Evolutionary conservation across 2,329 filamentous ascomycete species (phyloP), one percentile per base, ranked within the genome.

Genomic region (Pseudogymnoascus sp.): DNA sequence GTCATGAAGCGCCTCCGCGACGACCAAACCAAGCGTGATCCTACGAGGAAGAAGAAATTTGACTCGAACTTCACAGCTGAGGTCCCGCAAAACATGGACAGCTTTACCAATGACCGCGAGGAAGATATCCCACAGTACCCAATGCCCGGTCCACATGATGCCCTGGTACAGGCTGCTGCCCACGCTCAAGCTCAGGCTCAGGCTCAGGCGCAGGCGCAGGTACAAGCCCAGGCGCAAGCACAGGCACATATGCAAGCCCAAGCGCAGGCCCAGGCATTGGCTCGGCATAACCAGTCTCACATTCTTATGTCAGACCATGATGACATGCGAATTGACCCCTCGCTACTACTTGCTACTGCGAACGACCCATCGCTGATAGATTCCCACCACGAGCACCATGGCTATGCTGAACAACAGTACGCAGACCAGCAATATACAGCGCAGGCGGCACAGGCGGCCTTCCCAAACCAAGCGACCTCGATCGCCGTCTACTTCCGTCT

Each of bases 1-100:
- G 87, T 90, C 15, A 86, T 90, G 80, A 92, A 92, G 74, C 80
- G 90, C 57, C 78, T 88, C 60, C 82, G 87, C 36, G 87, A 90
- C 67, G 86, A 89, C 65, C 81, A 83, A 62, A 77, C 77, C 0
- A 83, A 82, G 65, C 78, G 79, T 61, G 76, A 84, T 67, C 75
- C 78, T 2, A 75, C 75, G 12, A 76, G 76, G 61, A 75, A 73
- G 70, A 77, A 75, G 66, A 68, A 68, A 64, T 69, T 71, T 18
- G 69, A 71, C 53, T 68, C 75, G 71, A 73, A 71, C 69, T 70
- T 68, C 72, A 71, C 61, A 57, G 66, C 64, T n/a, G 64, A 66
- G 36, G 61, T 61, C 18, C 22, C 63, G 53, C 60, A 30, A 59
- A 58, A 25, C 4, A 37, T 58, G 57, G 57, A 58, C 11, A 58